Percentiles rank a stretch among this genome's conserved stretches.
Conservation (phyloP, 352 stramenopile genomes). For the Poterioochromonas sp. region DNA sequence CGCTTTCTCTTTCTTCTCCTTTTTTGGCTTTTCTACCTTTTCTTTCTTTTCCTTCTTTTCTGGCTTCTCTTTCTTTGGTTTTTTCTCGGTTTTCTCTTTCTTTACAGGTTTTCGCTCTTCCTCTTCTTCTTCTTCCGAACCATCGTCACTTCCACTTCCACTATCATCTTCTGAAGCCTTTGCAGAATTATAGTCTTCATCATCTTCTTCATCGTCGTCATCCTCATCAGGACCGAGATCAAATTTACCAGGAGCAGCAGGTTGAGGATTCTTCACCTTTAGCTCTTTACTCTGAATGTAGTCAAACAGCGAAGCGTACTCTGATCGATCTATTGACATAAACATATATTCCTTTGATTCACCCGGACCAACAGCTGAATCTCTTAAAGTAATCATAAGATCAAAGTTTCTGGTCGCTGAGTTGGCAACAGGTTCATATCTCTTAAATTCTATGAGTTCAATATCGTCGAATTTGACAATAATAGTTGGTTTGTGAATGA, state of each 20-base stretch:
- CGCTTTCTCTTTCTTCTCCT: conserved; percentile 10
- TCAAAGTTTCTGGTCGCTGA: conserved; percentile 87
- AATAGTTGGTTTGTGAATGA: conserved; percentile 97
- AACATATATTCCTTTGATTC: conserved; percentile 76
- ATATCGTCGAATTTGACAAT: conserved; percentile 98
- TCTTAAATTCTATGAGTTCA: conserved; percentile 93
- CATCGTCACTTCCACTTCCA: conserved; percentile 34
- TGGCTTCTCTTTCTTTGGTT: conserved; percentile 40
- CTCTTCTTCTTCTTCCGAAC: conserved; percentile 49
- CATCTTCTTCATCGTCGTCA: conserved; percentile 74
- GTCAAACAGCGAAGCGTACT: conserved; percentile 84
- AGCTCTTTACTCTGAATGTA: conserved; percentile 90
- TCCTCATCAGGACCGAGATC: conserved; percentile 60
- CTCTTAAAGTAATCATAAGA: conserved; percentile 78
- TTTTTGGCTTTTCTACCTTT: conserved; percentile 27
- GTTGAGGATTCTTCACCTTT: conserved; percentile 79
- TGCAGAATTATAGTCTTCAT: conserved; percentile 74
- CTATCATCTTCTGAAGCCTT: conserved; percentile 64
- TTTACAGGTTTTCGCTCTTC: too few species aligned
- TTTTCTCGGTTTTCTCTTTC: conserved; percentile 39
- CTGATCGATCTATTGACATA: conserved; percentile 84
- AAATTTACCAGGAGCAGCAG: conserved; percentile 48
- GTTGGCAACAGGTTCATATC: conserved; percentile 54
- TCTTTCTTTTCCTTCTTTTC: conserved; percentile 39
- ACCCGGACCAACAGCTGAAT: conserved; percentile 50